Evolutionary conservation across 768 basidiomycete species (phyloP).

Genomic region (Lactarius indigo): DNA sequence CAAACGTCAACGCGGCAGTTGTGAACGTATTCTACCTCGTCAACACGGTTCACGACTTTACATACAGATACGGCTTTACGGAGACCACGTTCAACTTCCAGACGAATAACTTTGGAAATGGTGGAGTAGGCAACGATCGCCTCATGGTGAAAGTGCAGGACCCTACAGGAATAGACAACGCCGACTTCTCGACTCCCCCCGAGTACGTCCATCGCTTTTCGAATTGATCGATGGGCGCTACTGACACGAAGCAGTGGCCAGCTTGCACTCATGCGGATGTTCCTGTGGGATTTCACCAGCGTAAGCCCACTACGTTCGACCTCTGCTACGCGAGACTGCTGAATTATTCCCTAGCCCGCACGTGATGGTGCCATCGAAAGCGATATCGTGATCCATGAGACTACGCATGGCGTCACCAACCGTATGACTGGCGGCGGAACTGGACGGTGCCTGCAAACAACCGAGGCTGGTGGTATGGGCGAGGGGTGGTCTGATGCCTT

Average conservation of each 20-base stretch:
- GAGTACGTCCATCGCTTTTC: conserved; percentile 33
- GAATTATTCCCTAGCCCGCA: conserved; percentile 41
- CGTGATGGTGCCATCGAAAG: conserved; percentile 65
- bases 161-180: conserved; percentile 43
- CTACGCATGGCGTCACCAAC: conserved; percentile 35
- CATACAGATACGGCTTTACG: conserved; percentile 56
- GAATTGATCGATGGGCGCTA: neutral
- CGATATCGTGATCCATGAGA: conserved; percentile 52
- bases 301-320: conserved; percentile 26
- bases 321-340: no score
- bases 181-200: conserved; percentile 42
- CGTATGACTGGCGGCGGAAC: conserved; percentile 51
- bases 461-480: conserved; percentile 64
- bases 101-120: conserved; percentile 48
- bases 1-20: conserved; percentile 52
- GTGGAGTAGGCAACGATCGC: conserved; percentile 48
- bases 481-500: conserved; percentile 61
- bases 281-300: conserved; percentile 32
- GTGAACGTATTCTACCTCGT: conserved; percentile 57
- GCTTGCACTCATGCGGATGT: conserved; percentile 45
- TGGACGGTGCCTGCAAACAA: conserved; percentile 57
- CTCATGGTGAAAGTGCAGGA: conserved; percentile 53
- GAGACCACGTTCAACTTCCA: conserved; percentile 61
- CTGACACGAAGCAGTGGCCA: conserved; percentile 29
- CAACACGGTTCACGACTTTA: conserved; percentile 56